Evolutionary conservation across 2,329 filamentous ascomycete species (phyloP), one percentile per base, ranked within the genome.

Genomic region (Fusarium chaquense): DNA sequence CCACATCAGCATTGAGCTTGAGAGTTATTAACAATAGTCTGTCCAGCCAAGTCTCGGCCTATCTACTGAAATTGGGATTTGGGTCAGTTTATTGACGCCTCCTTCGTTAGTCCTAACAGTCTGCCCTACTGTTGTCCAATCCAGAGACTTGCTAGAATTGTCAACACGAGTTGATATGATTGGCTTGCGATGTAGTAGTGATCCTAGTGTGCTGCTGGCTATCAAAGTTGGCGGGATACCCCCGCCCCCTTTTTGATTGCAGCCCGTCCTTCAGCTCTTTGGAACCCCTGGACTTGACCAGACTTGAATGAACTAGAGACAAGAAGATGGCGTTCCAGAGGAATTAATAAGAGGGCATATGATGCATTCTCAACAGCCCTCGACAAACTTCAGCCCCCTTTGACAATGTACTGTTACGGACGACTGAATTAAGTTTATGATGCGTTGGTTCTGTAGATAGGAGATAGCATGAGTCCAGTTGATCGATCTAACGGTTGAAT

Each of bases 181-280:
- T 65, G 62, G 62, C 9, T 30, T 22, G 18, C 15, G 26, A 36
- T 22, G n/a, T 28, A 22, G 32, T 24, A 46, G 41, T 61, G 41
- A 40, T 56, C 41, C 41, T 47, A 61, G 47, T 41, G 36, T 35
- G 20, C 13, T 26, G 30, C 11, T 15, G 24, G 36, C 30, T 20
- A 33, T 56, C 22, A 28, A 45, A 45, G 49, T 28, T 46, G 41
- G 33, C 40, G 41, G 40, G 54, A 57, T 49, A 54, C 54, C 54
- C 62, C 62, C 62, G 47, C 54, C 62, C 62, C 62, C 62, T 52
- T 66, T 65, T 65, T 44, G 35, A 61, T 54, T 53, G 47, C 43
- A 49, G 24, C 7, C 24, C 5, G 26, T 44, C 47, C 13, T 45
- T 57, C 44, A 46, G 38, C 36, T 58, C 45, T 33, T 63, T 30